A percentile compares a stretch with the other conserved stretches of the same genome.
Evolutionary conservation across 2,329 filamentous ascomycete species (phyloP).

Genomic region (Curvularia verruculosa): DNA sequence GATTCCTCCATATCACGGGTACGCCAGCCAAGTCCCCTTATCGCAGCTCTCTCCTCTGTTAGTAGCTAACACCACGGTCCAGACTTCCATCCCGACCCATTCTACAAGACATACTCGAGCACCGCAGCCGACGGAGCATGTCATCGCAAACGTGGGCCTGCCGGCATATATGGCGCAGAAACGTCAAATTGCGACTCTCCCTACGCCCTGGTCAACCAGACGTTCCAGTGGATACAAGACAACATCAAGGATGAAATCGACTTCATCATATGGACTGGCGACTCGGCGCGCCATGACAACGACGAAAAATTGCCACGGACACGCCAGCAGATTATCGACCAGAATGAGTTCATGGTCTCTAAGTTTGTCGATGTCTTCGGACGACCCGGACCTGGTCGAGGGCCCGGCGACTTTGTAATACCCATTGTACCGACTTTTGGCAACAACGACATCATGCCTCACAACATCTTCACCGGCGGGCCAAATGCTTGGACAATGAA

Average conservation of each 20-base stretch:
- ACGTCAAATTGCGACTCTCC: conserved; percentile 90
- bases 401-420: conserved; percentile 65
- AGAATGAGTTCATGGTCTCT: conserved; percentile 76
- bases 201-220: conserved; percentile 79
- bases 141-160: conserved; percentile 76
- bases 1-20: conserved; percentile 91
- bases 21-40: conserved; percentile 22
- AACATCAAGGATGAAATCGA: conserved; percentile 81
- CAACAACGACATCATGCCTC: conserved; percentile 96
- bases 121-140: conserved; percentile 73
- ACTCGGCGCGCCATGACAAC: conserved; percentile 87
- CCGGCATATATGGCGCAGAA: conserved; percentile 83
- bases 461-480: conserved; percentile 87
- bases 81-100: conserved; percentile 93
- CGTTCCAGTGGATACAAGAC: conserved; percentile 83
- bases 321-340: conserved; percentile 73
- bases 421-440: conserved; percentile 90
- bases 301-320: conserved; percentile 81
- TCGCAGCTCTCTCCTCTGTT: neutral
- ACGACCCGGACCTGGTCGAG: conserved; percentile 51
- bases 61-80: conserved; percentile 11
- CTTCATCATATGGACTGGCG: conserved; percentile 92
- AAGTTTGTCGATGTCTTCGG: conserved; percentile 79
- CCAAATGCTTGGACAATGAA: conserved; percentile 84
- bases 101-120: conserved; percentile 80